Evolutionary conservation across 1,284 basidiomycete genomes (phyloP).

Genomic region (Leccinum pachyderme): DNA sequence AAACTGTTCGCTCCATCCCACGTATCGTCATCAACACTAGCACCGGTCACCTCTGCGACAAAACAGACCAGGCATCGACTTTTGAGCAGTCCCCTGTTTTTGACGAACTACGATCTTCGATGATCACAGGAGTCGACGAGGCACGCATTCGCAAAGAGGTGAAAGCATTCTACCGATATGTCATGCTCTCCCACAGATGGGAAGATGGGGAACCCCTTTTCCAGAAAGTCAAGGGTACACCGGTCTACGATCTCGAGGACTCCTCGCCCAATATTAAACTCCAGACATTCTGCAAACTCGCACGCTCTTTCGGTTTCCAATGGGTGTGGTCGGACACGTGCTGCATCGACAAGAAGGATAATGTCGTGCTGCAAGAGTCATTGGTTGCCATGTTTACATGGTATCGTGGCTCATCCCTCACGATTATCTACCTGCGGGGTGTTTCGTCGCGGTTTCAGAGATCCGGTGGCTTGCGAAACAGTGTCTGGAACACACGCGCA

Average conservation of each 20-base stretch:
- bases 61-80: neutral
- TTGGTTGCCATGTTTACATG: constrained; percentile 16
- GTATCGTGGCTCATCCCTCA: constrained; percentile 12
- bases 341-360: constrained; percentile 6
- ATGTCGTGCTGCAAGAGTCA: constrained; percentile 7
- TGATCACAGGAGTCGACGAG: constrained; percentile 7
- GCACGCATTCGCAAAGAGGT: constrained; percentile 10
- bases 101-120: constrained; percentile 12
- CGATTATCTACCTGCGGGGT: constrained; percentile 3
- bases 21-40: constrained; percentile 9
- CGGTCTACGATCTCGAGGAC: constrained; percentile 3
- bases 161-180: constrained; percentile 13
- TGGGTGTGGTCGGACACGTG: constrained; percentile 20
- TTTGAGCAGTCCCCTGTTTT: constrained; percentile 8
- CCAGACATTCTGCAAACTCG: constrained; percentile 5
- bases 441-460: neutral
- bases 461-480: neutral
- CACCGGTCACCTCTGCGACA: constrained; percentile 7
- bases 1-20: neutral
- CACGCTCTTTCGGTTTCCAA: neutral
- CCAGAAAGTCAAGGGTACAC: constrained; percentile 1
- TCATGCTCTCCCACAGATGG: constrained; percentile 19
- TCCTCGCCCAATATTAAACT: constrained; percentile 3
- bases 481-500: constrained; percentile 4
- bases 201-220: constrained; percentile 7